Base-by-base conservation (phyloP, 805 yeast genomes). In the Candida xiaguanensis region DNA sequence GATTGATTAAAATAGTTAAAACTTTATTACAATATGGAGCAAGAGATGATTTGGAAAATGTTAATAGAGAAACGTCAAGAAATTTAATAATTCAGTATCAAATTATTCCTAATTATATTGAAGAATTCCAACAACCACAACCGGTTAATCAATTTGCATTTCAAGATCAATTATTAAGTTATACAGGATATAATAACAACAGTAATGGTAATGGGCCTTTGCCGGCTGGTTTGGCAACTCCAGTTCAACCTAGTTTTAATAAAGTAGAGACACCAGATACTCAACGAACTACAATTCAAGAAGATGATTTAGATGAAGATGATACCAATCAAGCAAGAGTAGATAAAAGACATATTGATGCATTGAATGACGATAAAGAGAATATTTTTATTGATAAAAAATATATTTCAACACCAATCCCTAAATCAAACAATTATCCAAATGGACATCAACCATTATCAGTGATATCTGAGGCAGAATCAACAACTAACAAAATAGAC, bases 1-100 rank as follows among this genome's bases (percentile, higher is more conserved):
- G 95, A 7, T 75, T 82, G 37, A 57, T 71, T 34, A 80, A 84
- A 32, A 75, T 93, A 40, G 90, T 85, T 8, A 87, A 85, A 46
- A 86, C 84, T 45, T 70, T 93, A 35, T 60, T 93, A 37, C 90
- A 86, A 46, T 84, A 86, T 40, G 96, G 97, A 26, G 97, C 97
- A 7, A 62, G 73, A 52, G 77, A 70, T 49, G 82, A 72, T 59
- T 53, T 68, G 36, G 52, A 54, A 32, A 68, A 74, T 58, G 49
- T 70, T 48, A 54, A 55, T 42, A 60, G 63, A 41, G 71, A 77
- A 62, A 64, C 75, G 43, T 58, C 71, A 42, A 58, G 73, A 55
- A 54, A 70, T 51, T 51, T 66, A 48, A 63, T 66, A 11, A 70
- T 56, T 25, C 70, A 61, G 44, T 69, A 56, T 53, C 77, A 52